Base-by-base conservation (phyloP, 2,329 filamentous ascomycete species). In the Cladosporium sp. region DNA sequence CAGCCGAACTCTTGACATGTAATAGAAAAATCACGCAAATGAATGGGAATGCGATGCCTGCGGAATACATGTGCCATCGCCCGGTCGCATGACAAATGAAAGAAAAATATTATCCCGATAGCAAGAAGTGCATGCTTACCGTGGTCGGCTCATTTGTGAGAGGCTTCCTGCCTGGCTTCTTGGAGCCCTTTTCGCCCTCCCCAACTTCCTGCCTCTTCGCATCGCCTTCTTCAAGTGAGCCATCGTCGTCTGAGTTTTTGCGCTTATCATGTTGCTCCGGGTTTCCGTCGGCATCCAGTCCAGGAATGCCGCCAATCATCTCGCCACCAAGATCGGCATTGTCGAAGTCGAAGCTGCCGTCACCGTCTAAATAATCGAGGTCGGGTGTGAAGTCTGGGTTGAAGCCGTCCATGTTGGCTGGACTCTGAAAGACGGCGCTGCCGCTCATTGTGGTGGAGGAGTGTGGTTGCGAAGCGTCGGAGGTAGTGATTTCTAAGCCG, bases 121-220 rank as follows among this genome's bases (percentile, higher is more conserved):
- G 49, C 59, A 34, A 38, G 47, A 5, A 30, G n/a, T 64, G 32
- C 32, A 51, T 49, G 87, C 93, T 83, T 88, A 98, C 94, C 71
- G 93, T 95, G 72, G 92, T 98, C 28, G 95, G 95, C 79, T 98
- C 95, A 26, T 92, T 96, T 58, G 92, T 98, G 74, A 98, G 84
- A 24, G 94, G 95, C 84, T 99, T 99, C 69, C 95, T 88, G 60
- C 95, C 95, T 4, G 95, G 94, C 81, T 98, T 99, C 87, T 98
- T 98, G 28, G 92, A 88, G 52, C 89, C 85, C 80, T 95, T 97
- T 65, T 92, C 89, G 66, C 90, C 88, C 78, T 96, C 93, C 67
- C 90, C 87, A 68, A 92, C 87, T 79, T 96, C 93, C 67, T 91
- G 87, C 70, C 92, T 87, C 82, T 93, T 95, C 66, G 88, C 87